These are phyloP conservation scores for Fraxinus platypoda DNA, from an alignment of 305 asterid species.

Conservation along the genomic window DNA sequence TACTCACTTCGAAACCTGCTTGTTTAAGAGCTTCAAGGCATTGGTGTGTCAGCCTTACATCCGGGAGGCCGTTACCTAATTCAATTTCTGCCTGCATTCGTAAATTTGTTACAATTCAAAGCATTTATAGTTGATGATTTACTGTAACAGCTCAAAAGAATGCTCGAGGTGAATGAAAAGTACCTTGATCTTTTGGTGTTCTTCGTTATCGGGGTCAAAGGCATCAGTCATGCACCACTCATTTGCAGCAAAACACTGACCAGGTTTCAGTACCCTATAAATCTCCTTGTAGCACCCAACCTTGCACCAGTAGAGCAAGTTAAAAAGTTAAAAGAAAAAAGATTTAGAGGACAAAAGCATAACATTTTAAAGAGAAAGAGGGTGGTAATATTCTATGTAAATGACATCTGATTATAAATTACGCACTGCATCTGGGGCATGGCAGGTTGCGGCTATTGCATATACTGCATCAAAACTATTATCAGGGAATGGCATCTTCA, in stretches of 20 bases:
- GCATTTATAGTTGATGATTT: background rate
- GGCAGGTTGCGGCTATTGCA: constrained; percentile 95
- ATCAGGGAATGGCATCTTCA: constrained; percentile 92
- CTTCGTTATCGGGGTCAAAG: constrained; percentile 62
- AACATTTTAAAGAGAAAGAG: background rate
- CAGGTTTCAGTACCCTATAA: constrained; percentile 83
- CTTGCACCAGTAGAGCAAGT: constrained; percentile 29
- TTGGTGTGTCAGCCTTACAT: constrained; percentile 58
- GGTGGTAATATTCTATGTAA: background rate
- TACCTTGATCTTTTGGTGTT: constrained; percentile 86
- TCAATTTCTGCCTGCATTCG: constrained; percentile 77
- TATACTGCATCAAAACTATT: constrained; percentile 80
- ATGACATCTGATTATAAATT: constrained; percentile 1
- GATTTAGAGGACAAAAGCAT: background rate
- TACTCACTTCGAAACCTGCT: constrained; percentile 87
- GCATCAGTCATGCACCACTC: constrained; percentile 98
- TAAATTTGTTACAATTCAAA: constrained; percentile 11
- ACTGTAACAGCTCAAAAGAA: background rate
- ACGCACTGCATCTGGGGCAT: constrained; percentile 87
- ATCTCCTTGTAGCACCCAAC: constrained; percentile 91
- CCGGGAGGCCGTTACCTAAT: constrained; percentile 90
- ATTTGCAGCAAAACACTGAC: constrained; percentile 90
- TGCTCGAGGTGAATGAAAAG: background rate
- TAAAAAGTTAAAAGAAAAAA: background rate
- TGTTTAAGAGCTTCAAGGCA: constrained; percentile 74